These are phyloP conservation scores for Amphibolis antarctica DNA, from an alignment of 106 monocot species.

Conservation along the genomic window DNA sequence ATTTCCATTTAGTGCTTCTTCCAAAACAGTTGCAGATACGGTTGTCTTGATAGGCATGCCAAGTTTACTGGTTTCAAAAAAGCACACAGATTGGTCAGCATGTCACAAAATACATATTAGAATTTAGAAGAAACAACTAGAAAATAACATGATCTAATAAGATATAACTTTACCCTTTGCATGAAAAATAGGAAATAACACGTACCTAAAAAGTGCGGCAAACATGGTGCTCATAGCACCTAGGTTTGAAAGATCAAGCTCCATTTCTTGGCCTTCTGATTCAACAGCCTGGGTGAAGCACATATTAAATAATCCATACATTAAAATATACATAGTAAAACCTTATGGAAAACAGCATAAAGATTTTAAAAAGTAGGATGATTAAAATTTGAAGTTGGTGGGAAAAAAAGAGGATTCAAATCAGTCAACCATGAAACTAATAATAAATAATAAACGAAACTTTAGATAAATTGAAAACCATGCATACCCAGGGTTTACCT, in stretches of 20 bases:
- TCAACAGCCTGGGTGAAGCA: constrained; percentile 55
- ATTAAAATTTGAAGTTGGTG: no score
- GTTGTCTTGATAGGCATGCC: constrained; percentile 97
- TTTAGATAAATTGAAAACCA: neutral
- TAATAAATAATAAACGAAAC: neutral
- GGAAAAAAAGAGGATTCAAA: neutral
- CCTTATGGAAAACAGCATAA: neutral
- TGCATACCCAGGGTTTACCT: constrained; percentile 28
- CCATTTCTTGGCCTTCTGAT: constrained; percentile 78
- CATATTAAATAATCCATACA: neutral
- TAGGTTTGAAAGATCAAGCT: constrained; percentile 90
- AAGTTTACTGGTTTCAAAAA: constrained; percentile 48
- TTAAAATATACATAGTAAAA: neutral
- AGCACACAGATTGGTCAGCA: constrained; percentile 3
- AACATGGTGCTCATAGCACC: constrained; percentile 89
- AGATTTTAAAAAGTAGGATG: neutral
- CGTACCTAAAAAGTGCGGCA: constrained; percentile 96
- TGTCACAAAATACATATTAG: neutral
- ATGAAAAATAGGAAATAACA: neutral
- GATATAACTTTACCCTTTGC: no score
- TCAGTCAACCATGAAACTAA: neutral
- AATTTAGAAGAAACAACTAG: neutral
- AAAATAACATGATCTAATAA: no score
- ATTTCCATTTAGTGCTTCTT: constrained; percentile 80
- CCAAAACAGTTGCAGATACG: constrained; percentile 86